Conservation (phyloP, 2,329 filamentous ascomycete genomes). For the Paracorniculantispora psalliotae region DNA sequence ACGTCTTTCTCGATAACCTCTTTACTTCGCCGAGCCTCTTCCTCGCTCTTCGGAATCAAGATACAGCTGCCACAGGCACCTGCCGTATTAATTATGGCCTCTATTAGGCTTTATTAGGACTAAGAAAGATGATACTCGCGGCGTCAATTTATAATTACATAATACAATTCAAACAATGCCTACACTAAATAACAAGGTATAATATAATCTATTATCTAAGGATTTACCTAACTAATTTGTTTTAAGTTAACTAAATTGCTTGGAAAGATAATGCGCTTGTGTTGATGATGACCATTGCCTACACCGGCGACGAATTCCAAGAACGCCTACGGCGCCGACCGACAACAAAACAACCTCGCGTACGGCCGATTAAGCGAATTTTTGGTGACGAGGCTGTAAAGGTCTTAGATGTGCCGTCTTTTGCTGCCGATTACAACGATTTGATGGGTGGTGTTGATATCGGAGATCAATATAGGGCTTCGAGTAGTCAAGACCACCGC, state of each 20-base stretch:
- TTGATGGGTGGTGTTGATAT: constrained; percentile 15
- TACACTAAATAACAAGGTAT: no score
- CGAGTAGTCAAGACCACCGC: constrained; percentile 5
- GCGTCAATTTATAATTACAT: neutral
- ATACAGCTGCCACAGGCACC: constrained; percentile 14
- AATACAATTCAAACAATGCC: neutral
- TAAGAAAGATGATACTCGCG: constrained; percentile 10
- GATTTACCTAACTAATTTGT: no score
- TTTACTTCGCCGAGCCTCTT: constrained; percentile 14
- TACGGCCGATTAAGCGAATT: constrained; percentile 7
- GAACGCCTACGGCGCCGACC: neutral
- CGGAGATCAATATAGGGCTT: constrained; percentile 12
- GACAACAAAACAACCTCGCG: neutral
- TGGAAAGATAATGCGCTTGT: constrained; percentile 18
- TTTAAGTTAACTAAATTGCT: no score
- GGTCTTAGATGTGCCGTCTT: neutral
- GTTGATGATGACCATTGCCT: constrained; percentile 3
- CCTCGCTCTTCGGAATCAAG: constrained; percentile 4
- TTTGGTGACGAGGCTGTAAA: constrained; percentile 14
- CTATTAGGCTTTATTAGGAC: no score
- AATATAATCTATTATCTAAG: no score
- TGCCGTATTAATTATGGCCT: constrained; percentile 15
- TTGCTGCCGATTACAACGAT: constrained; percentile 14
- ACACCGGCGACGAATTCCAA: neutral
- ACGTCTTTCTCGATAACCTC: constrained; percentile 16